Percentiles rank a stretch among this genome's conserved stretches.
phyloP scores from a whole-genome alignment of 139 green algal genomes.

The Klebsormidium nitens region DNA sequence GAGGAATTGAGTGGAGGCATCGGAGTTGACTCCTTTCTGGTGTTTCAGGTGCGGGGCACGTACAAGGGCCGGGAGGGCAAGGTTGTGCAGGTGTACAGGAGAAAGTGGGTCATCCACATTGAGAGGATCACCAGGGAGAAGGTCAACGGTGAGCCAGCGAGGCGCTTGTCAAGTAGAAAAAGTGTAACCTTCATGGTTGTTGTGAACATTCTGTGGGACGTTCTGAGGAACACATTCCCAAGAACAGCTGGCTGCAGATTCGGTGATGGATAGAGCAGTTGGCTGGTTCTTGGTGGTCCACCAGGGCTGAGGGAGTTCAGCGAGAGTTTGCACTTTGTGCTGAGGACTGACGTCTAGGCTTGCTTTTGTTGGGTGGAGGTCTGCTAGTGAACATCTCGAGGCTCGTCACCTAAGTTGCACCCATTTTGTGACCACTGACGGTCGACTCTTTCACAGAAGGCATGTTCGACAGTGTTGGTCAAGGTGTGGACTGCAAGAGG shows the following conservation, averaged over 20 bases:
- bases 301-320: neutral
- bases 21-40: no score
- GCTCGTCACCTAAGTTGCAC: no score
- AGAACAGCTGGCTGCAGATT: neutral
- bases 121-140: slow-evolving; percentile 97
- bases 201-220: neutral
- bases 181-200: neutral
- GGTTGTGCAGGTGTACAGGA: slow-evolving; percentile 93
- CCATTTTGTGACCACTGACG: no score
- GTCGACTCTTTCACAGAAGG: no score
- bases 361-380: no score
- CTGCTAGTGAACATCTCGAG: no score
- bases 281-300: neutral
- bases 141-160: slow-evolving; percentile 83
- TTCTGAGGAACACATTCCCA: neutral
- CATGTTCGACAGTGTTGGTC: no score
- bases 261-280: no score
- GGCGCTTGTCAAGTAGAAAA: neutral
- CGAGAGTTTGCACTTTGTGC: neutral
- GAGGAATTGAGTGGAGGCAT: no score
- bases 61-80: slow-evolving; percentile 98
- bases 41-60: slow-evolving; percentile 85
- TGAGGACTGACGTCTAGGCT: no score
- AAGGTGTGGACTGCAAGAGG: neutral
- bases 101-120: slow-evolving; percentile 99